Base-by-base conservation (phyloP, 2,329 filamentous ascomycete genomes). In the Fusarium haematococcum region DNA sequence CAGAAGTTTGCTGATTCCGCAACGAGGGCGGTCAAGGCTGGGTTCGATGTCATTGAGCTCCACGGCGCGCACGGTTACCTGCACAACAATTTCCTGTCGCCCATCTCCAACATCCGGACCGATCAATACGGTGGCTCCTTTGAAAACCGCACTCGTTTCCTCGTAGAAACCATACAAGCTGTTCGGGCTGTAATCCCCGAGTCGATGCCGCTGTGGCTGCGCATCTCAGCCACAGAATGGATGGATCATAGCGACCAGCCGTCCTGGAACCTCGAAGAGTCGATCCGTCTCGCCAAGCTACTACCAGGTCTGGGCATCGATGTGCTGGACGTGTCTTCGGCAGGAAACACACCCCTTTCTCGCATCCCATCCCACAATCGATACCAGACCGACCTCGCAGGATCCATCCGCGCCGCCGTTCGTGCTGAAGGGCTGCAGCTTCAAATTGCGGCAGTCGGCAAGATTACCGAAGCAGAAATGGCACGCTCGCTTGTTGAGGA, bases 41-140 rank as follows among this genome's bases (percentile, higher is more conserved):
- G 94, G 0, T 89, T 94, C 57, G 94, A 97, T 79, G 89, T 91
- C 8, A 91, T 97, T 67, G 94, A 97, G 81, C 85, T 90, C 27
- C 88, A 91, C 74, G 86, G 79, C 13, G 90, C 91, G 2, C 91
- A 93, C 74, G 91, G 91, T 5, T 94, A 94, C 77, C 84, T 95
- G 1, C 81, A 92, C 7, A 87, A 88, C 66, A 87, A 92, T 72
- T 95, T 94, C 80, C 83, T 92, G 13, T 91, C 87, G 6, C 87
- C 88, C 2, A 81, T 88, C 8, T 86, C 84, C 57, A 92, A 92
- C 79, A 83, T 85, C 75, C 76, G 83, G 79, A 4, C 8, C 30
- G 91, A 93, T 79, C 76, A 86, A 59, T 93, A 93, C 79, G 91
- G 91, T 56, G 91, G 91, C 59, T 86, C 84, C 78, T 90, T 92